Evolutionary conservation across 177 flowering plant species (phyloP), one percentile per base, ranked within the genome.

Genomic region (Vitis hybrid): DNA sequence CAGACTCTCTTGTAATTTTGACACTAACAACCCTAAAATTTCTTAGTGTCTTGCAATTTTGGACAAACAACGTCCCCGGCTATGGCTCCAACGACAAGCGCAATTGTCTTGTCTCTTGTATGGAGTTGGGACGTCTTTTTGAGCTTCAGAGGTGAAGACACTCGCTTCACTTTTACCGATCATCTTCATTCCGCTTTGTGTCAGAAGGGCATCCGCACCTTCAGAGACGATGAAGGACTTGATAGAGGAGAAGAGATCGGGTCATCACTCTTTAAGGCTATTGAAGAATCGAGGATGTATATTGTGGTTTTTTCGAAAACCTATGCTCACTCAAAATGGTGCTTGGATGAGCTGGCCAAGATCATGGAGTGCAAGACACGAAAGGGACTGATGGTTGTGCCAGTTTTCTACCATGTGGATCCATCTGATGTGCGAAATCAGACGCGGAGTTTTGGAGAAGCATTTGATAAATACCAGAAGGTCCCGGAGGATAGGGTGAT

Each of bases 221-320:
- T 69, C 50, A 69, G 10, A 48, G 61, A 39, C 10, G 65, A 51
- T 1, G 16, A 60, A 3, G 53, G 29, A 12, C 58, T 69, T 8
- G 45, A 7, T 6, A 19, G 31, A 26, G 66, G 72, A 26, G 72
- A 69, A 49, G 59, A 69, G 6, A 20, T 69, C 18, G 3, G 58
- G 5, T 0, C 52, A 20, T 26, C n/a, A 15, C 50, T 69, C 3
- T 14, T 49, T 3, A n/a, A 61, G 3, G 39, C 72, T 12, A 69
- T 69, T 22, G n/a, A 61, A 13, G 39, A 18, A 5, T 69, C 63
- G 1, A 60, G 53, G 19, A 13, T 69, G 10, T 60, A 50, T 0
- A 12, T 68, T 11, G 13, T 59, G 11, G 56, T 68, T 19, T 68
- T 68, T 33, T 68, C 71, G 7, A 45, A 15, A 62, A 3, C 12